phyloP scores from a whole-genome alignment of 345 rosid genomes.

The Eucalyptus sp. region DNA sequence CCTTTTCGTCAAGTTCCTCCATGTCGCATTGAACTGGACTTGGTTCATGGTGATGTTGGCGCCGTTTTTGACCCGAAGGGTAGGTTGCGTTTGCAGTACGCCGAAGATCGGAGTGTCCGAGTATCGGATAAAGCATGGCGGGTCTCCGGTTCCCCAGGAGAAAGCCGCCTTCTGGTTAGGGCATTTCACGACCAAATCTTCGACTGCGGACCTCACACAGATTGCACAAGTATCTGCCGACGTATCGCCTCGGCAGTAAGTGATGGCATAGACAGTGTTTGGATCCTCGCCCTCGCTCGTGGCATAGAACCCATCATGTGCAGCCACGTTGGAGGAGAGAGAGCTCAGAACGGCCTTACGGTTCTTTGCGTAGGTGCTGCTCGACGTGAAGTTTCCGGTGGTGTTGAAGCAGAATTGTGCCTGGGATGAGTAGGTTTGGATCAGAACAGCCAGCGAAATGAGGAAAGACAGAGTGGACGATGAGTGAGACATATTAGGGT shows the following conservation, averaged over 20 bases:
- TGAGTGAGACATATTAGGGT: not conserved
- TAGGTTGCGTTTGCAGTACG: slow-evolving; percentile 1
- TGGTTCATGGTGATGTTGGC: not conserved
- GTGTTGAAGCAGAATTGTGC: not conserved
- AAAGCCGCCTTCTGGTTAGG: slow-evolving; percentile 21
- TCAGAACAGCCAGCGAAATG: not conserved
- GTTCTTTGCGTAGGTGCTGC: slow-evolving; percentile 6
- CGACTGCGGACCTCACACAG: slow-evolving; percentile 1
- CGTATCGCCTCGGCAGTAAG: slow-evolving; percentile 20
- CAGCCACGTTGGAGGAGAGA: not conserved
- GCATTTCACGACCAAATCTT: slow-evolving; percentile 6
- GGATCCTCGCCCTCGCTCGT: not conserved
- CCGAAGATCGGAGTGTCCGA: not conserved
- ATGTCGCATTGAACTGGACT: slow-evolving; percentile 3
- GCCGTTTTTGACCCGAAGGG: not conserved
- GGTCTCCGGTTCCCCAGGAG: slow-evolving; percentile 1
- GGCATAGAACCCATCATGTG: not conserved
- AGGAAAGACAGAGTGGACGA: not conserved
- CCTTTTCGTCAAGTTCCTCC: slow-evolving; percentile 13
- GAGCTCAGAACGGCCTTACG: not conserved
- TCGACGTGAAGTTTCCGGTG: not conserved
- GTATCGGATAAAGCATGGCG: slow-evolving; percentile 24
- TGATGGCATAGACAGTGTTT: not conserved
- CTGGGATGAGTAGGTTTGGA: not conserved
- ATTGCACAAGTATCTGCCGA: slow-evolving; percentile 4